phyloP scores from a whole-genome alignment of 768 basidiomycete species.

The Lanmaoa pseudosensibilis region DNA sequence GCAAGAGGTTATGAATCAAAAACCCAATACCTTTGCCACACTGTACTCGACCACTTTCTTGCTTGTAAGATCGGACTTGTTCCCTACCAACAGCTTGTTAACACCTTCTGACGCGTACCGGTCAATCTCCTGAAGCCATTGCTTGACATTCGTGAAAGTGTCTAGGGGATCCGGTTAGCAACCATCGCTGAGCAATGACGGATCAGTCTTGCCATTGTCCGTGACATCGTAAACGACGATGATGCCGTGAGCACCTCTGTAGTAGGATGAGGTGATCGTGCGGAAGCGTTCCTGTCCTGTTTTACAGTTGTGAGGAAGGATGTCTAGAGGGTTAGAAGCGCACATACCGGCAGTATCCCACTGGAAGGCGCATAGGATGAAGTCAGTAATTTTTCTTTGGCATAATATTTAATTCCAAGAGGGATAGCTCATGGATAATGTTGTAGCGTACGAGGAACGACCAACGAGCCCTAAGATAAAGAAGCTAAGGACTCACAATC shows the following conservation, averaged over 20 bases:
- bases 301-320: conserved; percentile 4
- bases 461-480: background rate
- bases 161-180: conserved; percentile 48
- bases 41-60: conserved; percentile 95
- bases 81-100: conserved; percentile 97
- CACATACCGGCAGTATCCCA: conserved; percentile 94
- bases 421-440: background rate
- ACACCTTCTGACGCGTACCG: conserved; percentile 97
- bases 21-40: conserved; percentile 67
- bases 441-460: background rate
- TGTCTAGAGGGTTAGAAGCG: background rate
- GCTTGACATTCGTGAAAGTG: conserved; percentile 93
- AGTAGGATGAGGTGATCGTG: conserved; percentile 99
- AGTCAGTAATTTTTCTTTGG: conserved; percentile 9
- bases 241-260: conserved; percentile 97
- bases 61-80: conserved; percentile 97
- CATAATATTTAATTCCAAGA: background rate
- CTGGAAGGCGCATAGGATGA: conserved; percentile 34
- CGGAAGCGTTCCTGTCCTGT: conserved; percentile 96
- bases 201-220: conserved; percentile 66
- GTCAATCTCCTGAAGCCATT: conserved; percentile 92
- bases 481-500: conserved; percentile 64
- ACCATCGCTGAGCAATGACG: background rate
- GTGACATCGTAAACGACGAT: conserved; percentile 99
- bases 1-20: background rate